Percentiles rank a stretch among this genome's conserved stretches.
Evolutionary conservation across 768 basidiomycete species (phyloP).

Genomic region (Tulasnella sp.): DNA sequence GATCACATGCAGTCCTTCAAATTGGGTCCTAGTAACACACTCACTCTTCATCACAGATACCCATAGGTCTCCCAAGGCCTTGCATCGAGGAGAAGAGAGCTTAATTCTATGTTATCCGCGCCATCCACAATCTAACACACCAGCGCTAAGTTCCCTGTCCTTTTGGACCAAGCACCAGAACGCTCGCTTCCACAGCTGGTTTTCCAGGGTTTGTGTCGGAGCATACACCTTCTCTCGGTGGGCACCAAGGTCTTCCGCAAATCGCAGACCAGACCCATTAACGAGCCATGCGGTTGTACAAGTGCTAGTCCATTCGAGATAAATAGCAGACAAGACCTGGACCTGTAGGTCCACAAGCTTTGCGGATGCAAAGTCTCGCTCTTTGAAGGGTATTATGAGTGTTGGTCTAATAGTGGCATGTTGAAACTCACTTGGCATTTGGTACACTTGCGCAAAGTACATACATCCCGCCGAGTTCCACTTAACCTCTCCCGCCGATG

Average conservation of each 20-base stretch:
- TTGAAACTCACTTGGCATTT: slow-evolving; percentile 40
- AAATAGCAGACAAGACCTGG: slow-evolving; percentile 34
- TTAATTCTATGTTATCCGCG: too few relatives aligned
- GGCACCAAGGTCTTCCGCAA: slow-evolving; percentile 36
- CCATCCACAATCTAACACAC: too few relatives aligned
- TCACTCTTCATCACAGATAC: slow-evolving; percentile 66
- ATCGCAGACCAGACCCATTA: slow-evolving; percentile 29
- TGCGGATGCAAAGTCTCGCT: slow-evolving; percentile 32
- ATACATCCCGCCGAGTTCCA: slow-evolving; percentile 44
- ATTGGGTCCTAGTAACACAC: slow-evolving; percentile 23
- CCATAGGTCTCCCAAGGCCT: slow-evolving; percentile 51
- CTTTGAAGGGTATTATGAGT: neutral
- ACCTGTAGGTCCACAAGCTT: slow-evolving; percentile 62
- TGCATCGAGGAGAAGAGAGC: neutral
- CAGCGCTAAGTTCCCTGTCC: slow-evolving; percentile 30
- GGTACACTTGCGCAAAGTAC: slow-evolving; percentile 53
- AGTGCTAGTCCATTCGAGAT: slow-evolving; percentile 38
- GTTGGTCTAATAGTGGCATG: neutral
- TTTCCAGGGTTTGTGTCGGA: slow-evolving; percentile 36
- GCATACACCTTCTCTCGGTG: slow-evolving; percentile 47
- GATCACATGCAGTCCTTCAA: neutral
- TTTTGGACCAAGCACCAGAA: slow-evolving; percentile 45
- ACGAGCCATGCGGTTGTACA: slow-evolving; percentile 40
- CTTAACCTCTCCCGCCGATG: slow-evolving; percentile 34
- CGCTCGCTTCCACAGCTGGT: slow-evolving; percentile 68